Evolutionary conservation across 1,284 basidiomycete genomes (phyloP).

Genomic region (Pascua sp.): DNA sequence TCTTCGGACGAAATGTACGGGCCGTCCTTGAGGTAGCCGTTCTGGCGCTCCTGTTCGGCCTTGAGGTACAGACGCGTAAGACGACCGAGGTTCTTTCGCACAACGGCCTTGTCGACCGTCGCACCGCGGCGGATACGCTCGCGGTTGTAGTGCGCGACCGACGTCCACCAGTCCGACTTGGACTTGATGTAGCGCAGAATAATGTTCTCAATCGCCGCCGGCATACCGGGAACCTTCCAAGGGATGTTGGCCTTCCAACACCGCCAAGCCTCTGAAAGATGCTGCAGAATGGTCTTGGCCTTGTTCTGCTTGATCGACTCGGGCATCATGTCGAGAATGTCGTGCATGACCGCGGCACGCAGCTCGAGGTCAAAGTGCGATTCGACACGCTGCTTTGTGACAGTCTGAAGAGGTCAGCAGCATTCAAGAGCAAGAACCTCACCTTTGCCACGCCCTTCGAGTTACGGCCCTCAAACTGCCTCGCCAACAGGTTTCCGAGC

Average conservation of each 20-base stretch:
- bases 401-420: constrained; percentile 55
- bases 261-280: constrained; percentile 68
- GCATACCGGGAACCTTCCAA: constrained; percentile 51
- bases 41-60: constrained; percentile 95
- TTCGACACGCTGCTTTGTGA: constrained; percentile 98
- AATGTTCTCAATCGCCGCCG: constrained; percentile 98
- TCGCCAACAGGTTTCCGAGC: constrained; percentile 94
- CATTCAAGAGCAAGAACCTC: not conserved
- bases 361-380: constrained; percentile 98
- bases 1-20: constrained; percentile 96
- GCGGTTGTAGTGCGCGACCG: constrained; percentile 64
- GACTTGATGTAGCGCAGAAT: constrained; percentile 98
- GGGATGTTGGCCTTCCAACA: constrained; percentile 92
- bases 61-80: constrained; percentile 78
- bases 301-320: constrained; percentile 84
- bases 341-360: constrained; percentile 98
- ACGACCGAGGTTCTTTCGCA: constrained; percentile 52
- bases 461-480: constrained; percentile 96
- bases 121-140: constrained; percentile 69
- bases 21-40: constrained; percentile 94
- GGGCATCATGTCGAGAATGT: constrained; percentile 95
- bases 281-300: constrained; percentile 96
- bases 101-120: constrained; percentile 97
- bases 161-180: constrained; percentile 99
- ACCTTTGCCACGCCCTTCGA: constrained; percentile 85